Evolutionary conservation across 495 filamentous ascomycete genomes (phyloP), one percentile per base, ranked within the genome.

Genomic region (Xylaria sp.): DNA sequence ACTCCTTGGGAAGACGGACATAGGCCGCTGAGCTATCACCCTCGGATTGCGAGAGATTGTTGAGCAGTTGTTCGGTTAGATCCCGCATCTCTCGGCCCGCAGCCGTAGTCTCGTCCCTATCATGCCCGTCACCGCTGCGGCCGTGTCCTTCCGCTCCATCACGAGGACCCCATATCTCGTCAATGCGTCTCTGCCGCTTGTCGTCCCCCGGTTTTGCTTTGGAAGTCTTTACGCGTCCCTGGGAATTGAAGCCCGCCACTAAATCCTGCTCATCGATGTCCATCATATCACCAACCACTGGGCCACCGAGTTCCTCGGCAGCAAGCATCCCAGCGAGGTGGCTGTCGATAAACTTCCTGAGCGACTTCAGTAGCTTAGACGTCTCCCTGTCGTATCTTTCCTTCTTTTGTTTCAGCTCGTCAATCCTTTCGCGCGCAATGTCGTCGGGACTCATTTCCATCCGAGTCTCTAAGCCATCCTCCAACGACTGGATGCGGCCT

Each of bases 301-400:
- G 94, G 0, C 94, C 94, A 6, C 94, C 94, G 12, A 93, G 84
- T 74, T 93, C 92, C 81, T 97, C 94, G 0, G 92, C 93, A 17
- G 93, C 93, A 40, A 97, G 83, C 93, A 95, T 94, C 0, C 86
- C 80, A 7, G 91, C 92, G 3, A 97, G 86, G 52, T 91, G 86
- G 19, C 90, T 82, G 68, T 91, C 87, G 21, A 95, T 88, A 68
- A 97, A 97, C n/a, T 81, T 84, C 73, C 91, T 86, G 24, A 97
- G 84, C 3, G 87, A 86, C 35, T 84, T 82, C 17, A 91, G 84
- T 31, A 96, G 81, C 11, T 79, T 83, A 3, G 80, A 81, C 0
- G 88, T 90, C 59, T 89, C 84, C 40, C 78, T 81, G 35, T 89
- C 82, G 70, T 91, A 88, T 19, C 82, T 72, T 63, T 81, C 79